Evolutionary conservation across 2,329 filamentous ascomycete genomes (phyloP).

Genomic region (Beauveria medogensis): DNA sequence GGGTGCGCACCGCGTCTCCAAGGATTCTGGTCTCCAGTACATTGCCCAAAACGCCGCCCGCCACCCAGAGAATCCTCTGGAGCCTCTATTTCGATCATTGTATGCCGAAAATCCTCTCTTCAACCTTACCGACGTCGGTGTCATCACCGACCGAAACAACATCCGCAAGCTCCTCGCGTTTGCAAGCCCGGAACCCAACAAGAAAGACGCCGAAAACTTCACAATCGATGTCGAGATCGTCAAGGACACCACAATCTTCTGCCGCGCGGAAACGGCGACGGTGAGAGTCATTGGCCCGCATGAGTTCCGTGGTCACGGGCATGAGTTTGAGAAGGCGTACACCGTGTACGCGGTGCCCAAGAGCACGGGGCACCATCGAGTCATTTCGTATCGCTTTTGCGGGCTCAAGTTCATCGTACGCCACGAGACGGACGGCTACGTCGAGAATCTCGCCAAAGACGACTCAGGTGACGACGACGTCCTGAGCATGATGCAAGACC

Average conservation of each 20-base stretch:
- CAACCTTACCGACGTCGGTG: constrained; percentile 28
- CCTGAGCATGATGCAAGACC: not conserved
- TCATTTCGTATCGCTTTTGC: constrained; percentile 36
- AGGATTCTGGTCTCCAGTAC: constrained; percentile 34
- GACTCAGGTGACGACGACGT: not conserved
- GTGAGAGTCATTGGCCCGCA: constrained; percentile 22
- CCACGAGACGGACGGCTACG: constrained; percentile 36
- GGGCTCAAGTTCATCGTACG: constrained; percentile 33
- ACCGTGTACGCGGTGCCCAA: constrained; percentile 26
- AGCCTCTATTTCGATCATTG: constrained; percentile 38
- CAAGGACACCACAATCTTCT: constrained; percentile 30
- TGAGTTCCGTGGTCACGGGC: constrained; percentile 34
- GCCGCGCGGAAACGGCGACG: constrained; percentile 24
- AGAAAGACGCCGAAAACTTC: constrained; percentile 25
- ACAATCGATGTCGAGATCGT: constrained; percentile 33
- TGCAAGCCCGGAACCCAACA: constrained; percentile 22
- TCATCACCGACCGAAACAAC: constrained; percentile 40
- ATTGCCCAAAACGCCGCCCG: constrained; percentile 38
- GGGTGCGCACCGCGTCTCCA: constrained; percentile 18
- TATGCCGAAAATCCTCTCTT: constrained; percentile 30
- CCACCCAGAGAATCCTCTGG: constrained; percentile 33
- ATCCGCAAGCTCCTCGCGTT: constrained; percentile 41
- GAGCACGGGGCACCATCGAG: constrained; percentile 36
- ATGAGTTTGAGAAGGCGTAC: constrained; percentile 36
- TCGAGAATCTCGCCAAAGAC: constrained; percentile 18